Evolutionary conservation across 768 basidiomycete genomes (phyloP).

Genomic region (Epithele typhae): DNA sequence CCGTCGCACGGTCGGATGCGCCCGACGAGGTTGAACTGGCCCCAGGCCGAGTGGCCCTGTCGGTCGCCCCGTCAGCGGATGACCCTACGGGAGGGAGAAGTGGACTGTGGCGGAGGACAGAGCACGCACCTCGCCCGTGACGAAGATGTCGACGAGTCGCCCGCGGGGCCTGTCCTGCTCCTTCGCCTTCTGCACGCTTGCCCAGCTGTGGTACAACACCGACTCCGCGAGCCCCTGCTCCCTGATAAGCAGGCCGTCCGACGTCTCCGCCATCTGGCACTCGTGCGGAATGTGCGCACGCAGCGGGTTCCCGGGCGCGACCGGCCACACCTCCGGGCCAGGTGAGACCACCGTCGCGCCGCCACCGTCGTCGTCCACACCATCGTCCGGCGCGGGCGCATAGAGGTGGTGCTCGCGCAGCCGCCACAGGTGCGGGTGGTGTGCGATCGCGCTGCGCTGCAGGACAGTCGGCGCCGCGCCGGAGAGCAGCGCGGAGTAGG

Average conservation of each 20-base stretch:
- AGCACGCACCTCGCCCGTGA: slow-evolving; percentile 66
- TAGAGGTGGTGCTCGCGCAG: slow-evolving; percentile 70
- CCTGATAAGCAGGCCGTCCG: slow-evolving; percentile 42
- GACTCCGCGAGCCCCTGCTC: slow-evolving; percentile 35
- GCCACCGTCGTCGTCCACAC: slow-evolving; percentile 24
- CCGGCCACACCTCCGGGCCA: slow-evolving; percentile 22
- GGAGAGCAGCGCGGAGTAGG: slow-evolving; percentile 73
- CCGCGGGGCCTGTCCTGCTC: slow-evolving; percentile 1
- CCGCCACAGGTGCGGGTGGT: slow-evolving; percentile 90
- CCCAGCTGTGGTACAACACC: slow-evolving; percentile 26
- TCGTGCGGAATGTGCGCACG: slow-evolving; percentile 57
- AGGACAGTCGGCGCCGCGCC: slow-evolving; percentile 62
- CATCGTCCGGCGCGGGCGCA: slow-evolving; percentile 19
- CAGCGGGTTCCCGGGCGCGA: slow-evolving; percentile 58
- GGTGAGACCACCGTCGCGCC: not conserved
- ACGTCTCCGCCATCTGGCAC: slow-evolving; percentile 44
- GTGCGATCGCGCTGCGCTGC: slow-evolving; percentile 71
- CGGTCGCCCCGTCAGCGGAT: not conserved
- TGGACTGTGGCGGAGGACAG: not conserved
- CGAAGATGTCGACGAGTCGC: slow-evolving; percentile 52
- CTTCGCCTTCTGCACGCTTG: slow-evolving; percentile 4
- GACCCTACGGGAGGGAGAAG: not conserved
- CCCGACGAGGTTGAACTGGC: slow-evolving; percentile 76
- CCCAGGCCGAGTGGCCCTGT: slow-evolving; percentile 90
- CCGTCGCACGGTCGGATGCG: slow-evolving; percentile 81